These are phyloP conservation scores for Solanum appendiculatum DNA, from an alignment of 257 asterid species.

Conservation along the genomic window DNA sequence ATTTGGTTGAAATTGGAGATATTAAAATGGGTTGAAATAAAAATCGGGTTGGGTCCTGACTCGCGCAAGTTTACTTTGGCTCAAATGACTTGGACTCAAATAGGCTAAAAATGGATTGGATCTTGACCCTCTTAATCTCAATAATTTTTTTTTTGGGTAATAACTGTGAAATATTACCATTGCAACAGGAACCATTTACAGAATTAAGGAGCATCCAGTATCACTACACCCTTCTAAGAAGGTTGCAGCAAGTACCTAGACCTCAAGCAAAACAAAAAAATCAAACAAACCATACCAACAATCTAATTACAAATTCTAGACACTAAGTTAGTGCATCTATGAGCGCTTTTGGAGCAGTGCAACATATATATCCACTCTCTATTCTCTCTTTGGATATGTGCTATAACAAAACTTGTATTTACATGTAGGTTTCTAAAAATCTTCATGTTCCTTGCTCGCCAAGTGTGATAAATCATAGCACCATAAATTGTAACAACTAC, in stretches of 20 bases:
- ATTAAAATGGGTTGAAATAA: too few species aligned
- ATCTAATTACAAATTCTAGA: not conserved
- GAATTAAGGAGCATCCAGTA: not conserved
- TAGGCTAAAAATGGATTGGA: too few species aligned
- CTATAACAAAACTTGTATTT: not conserved
- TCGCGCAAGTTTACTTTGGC: too few species aligned
- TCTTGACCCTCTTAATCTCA: too few species aligned
- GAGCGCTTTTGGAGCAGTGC: not conserved
- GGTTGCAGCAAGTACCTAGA: too few species aligned
- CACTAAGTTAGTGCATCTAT: not conserved
- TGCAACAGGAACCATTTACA: too few species aligned
- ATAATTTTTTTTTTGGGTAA: too few species aligned
- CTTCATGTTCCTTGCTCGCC: not conserved
- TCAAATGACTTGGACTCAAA: too few species aligned
- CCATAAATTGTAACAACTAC: not conserved
- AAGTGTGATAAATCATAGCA: not conserved
- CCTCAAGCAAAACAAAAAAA: too few species aligned
- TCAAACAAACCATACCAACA: not conserved
- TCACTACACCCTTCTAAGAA: not conserved
- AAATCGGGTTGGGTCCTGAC: too few species aligned
- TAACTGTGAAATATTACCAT: too few species aligned
- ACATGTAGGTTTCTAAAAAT: not conserved
- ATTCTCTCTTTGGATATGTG: not conserved
- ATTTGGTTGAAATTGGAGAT: too few species aligned
- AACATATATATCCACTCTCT: not conserved